Evolutionary conservation across 2,329 filamentous ascomycete species (phyloP).

Genomic region (Ascochyta pisi): DNA sequence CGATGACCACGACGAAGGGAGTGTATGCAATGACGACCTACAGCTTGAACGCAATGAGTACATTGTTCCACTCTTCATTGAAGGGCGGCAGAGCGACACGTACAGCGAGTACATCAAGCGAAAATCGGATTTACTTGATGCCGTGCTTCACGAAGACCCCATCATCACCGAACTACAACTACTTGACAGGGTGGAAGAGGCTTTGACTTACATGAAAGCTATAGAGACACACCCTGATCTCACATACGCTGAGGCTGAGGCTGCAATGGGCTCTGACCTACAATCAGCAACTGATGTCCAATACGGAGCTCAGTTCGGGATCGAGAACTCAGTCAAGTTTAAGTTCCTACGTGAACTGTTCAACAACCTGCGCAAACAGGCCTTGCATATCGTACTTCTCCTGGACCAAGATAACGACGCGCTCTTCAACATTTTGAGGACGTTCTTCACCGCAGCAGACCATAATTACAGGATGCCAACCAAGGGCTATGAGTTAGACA

Average conservation of each 20-base stretch:
- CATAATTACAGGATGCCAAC: slow-evolving; percentile 37
- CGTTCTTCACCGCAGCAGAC: slow-evolving; percentile 30
- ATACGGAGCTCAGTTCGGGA: slow-evolving; percentile 35
- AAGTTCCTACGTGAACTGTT: slow-evolving; percentile 38
- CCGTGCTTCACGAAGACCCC: slow-evolving; percentile 3
- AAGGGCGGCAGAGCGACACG: slow-evolving; percentile 38
- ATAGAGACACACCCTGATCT: slow-evolving; percentile 46
- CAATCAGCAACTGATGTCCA: slow-evolving; percentile 26
- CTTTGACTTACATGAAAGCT: slow-evolving; percentile 30
- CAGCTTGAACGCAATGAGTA: slow-evolving; percentile 38
- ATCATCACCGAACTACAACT: slow-evolving; percentile 1
- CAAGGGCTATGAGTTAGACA: slow-evolving; percentile 17
- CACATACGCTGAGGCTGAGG: slow-evolving; percentile 31
- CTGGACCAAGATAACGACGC: slow-evolving; percentile 30
- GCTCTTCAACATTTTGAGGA: slow-evolving; percentile 38
- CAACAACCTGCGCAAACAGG: slow-evolving; percentile 24
- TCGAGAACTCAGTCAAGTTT: slow-evolving; percentile 44
- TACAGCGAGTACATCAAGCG: slow-evolving; percentile 31
- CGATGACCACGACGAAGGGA: slow-evolving; percentile 27
- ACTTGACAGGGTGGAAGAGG: slow-evolving; percentile 24
- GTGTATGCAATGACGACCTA: slow-evolving; percentile 38
- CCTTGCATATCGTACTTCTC: slow-evolving; percentile 40
- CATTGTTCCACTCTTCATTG: slow-evolving; percentile 42
- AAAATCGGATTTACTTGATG: slow-evolving; percentile 27
- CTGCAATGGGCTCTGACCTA: slow-evolving; percentile 6